Conservation (phyloP, 164 flowering plant species). For the Akebia trifoliata region DNA sequence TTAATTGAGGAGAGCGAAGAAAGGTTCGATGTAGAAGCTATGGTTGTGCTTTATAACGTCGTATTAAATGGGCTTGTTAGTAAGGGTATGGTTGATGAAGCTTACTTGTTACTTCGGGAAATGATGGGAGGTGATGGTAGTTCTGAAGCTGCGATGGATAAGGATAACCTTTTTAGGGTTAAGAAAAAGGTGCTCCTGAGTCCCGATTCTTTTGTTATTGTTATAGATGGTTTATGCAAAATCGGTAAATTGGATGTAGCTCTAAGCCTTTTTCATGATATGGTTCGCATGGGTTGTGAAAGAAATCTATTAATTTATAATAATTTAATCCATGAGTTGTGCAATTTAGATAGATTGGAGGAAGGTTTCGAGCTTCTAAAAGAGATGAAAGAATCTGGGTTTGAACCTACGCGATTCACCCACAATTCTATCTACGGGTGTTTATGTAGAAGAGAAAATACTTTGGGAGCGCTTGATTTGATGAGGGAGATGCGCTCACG, state of each 20-base stretch:
- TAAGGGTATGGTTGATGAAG: slow-evolving; percentile 42
- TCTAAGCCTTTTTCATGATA: slow-evolving; percentile 44
- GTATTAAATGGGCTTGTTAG: slow-evolving; percentile 44
- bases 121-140: slow-evolving; percentile 30
- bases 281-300: slow-evolving; percentile 42
- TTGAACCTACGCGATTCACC: slow-evolving; percentile 65
- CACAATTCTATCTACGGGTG: slow-evolving; percentile 64
- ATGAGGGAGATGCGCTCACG: slow-evolving; percentile 52
- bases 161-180: slow-evolving; percentile 15
- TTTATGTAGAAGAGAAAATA: slow-evolving; percentile 56
- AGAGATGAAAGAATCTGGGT: slow-evolving; percentile 58
- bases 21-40: slow-evolving; percentile 23
- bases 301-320: slow-evolving; percentile 47
- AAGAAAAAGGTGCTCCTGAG: slow-evolving; percentile 29
- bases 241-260: slow-evolving; percentile 54
- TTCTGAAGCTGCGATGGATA: slow-evolving; percentile 17
- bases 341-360: slow-evolving; percentile 53
- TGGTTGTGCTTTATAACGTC: slow-evolving; percentile 37
- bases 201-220: slow-evolving; percentile 45
- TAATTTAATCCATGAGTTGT: slow-evolving; percentile 56
- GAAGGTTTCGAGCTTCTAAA: slow-evolving; percentile 48
- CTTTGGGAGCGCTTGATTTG: slow-evolving; percentile 44
- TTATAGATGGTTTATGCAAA: slow-evolving; percentile 61
- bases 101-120: slow-evolving; percentile 38
- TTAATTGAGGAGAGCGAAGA: slow-evolving; percentile 27